Conservation (phyloP, 768 basidiomycete species). For the Trametes meyenii region DNA sequence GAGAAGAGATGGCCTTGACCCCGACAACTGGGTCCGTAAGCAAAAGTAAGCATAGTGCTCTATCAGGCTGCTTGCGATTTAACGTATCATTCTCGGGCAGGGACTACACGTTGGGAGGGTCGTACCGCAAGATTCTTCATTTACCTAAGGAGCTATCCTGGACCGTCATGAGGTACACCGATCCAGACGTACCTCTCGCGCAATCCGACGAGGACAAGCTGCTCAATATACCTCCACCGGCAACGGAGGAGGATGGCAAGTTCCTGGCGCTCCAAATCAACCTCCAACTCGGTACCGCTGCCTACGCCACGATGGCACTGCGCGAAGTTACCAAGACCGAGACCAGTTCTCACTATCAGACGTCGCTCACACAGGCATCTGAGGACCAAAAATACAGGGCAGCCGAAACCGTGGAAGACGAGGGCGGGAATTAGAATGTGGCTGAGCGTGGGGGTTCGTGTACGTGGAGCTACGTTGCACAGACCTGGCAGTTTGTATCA, state of each 20-base stretch:
- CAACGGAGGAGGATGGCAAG: slow-evolving; percentile 67
- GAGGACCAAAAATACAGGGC: slow-evolving; percentile 85
- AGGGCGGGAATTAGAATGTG: slow-evolving; percentile 7
- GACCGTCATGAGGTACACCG: slow-evolving; percentile 85
- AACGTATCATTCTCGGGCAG: slow-evolving; percentile 42
- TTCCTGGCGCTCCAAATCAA: slow-evolving; percentile 88
- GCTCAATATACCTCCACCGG: slow-evolving; percentile 77
- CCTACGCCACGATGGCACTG: slow-evolving; percentile 98
- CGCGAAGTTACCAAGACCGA: slow-evolving; percentile 95
- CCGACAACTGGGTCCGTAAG: slow-evolving; percentile 84
- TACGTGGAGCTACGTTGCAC: slow-evolving; percentile 21
- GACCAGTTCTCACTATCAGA: slow-evolving; percentile 91
- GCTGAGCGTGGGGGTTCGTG: slow-evolving; percentile 10
- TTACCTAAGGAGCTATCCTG: slow-evolving; percentile 81
- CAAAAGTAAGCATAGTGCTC: slow-evolving; percentile 65
- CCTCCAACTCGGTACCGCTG: slow-evolving; percentile 84
- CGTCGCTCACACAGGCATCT: slow-evolving; percentile 69
- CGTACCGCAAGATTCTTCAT: slow-evolving; percentile 91
- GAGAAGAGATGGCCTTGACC: slow-evolving; percentile 84
- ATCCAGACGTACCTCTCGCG: slow-evolving; percentile 88
- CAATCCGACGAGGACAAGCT: slow-evolving; percentile 96
- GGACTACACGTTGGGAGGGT: slow-evolving; percentile 90
- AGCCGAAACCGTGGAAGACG: slow-evolving; percentile 41
- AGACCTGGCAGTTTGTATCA: slow-evolving; percentile 16
- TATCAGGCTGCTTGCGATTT: not conserved